Conservation (phyloP, 352 stramenopile genomes). For the Pythium sukuiense region DNA sequence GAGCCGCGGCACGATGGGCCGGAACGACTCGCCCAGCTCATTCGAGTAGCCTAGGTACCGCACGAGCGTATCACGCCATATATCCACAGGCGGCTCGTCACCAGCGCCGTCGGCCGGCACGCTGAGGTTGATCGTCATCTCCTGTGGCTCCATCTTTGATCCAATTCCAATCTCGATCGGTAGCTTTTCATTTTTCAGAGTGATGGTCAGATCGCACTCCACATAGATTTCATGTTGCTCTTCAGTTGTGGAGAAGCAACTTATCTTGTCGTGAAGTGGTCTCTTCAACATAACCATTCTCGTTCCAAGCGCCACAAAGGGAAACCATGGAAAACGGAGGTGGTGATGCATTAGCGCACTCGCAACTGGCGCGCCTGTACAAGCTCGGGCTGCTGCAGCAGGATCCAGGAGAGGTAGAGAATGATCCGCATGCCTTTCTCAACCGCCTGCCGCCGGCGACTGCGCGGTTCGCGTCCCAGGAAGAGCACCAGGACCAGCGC, state of each 20-base stretch:
- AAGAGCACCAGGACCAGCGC: neutral
- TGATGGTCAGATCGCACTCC: neutral
- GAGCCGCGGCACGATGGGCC: slow-evolving; percentile 65
- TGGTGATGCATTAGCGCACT: slow-evolving; percentile 38
- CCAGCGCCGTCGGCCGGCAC: neutral
- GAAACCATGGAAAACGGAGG: slow-evolving; percentile 22
- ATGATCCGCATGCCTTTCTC: slow-evolving; percentile 31
- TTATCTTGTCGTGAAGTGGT: neutral
- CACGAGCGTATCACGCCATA: slow-evolving; percentile 86
- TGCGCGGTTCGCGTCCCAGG: neutral
- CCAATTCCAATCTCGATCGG: neutral
- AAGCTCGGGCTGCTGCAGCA: slow-evolving; percentile 48
- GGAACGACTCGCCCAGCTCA: slow-evolving; percentile 87
- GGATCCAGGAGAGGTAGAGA: slow-evolving; percentile 25
- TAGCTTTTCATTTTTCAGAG: slow-evolving; percentile 5
- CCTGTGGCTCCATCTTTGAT: slow-evolving; percentile 11
- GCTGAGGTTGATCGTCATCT: slow-evolving; percentile 1
- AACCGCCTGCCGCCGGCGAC: slow-evolving; percentile 22
- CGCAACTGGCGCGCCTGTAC: slow-evolving; percentile 56
- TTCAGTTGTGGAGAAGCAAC: neutral
- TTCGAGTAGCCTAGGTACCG: slow-evolving; percentile 90
- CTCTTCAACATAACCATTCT: neutral
- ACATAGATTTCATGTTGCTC: neutral
- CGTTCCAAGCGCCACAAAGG: neutral
- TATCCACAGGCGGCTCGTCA: slow-evolving; percentile 34